Base-by-base conservation (phyloP, 2,329 filamentous ascomycete species). In the Annulohypoxylon truncatum region DNA sequence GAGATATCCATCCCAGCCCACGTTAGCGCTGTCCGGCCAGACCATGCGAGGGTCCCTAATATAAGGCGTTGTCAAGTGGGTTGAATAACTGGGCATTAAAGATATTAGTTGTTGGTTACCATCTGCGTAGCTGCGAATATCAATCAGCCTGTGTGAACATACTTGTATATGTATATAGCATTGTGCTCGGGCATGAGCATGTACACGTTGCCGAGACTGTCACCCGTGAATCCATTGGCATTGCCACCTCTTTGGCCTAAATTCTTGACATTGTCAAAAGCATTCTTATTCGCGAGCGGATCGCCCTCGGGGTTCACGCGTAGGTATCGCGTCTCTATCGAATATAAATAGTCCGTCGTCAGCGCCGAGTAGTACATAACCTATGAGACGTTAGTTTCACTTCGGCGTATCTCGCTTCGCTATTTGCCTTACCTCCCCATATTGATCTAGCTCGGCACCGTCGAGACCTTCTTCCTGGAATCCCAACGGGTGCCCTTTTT, bases 111-210 rank as follows among this genome's bases (percentile, higher is more conserved):
- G 10, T 13, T 28, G 3, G 22, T 20, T 28, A 28, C 7, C 7
- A 28, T 3, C 8, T 33, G 29, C 0, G 5, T 20, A 50, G 15
- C 47, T 10, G 3, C 6, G 28, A 31, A 31, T 31, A n/a, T 4
- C 4, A 29, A 42, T 10, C 10, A n/a, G 12, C 2, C 15, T 28
- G 4, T 7, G n/a, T 22, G 18, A 8, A n/a, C 4, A 53, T 62
- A 73, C 71, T 83, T 80, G 66, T 79, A 83, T 53, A 79, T 80
- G 71, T 79, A 83, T 12, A 83, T 78, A 0, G 79, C 80, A 61
- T 83, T 83, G 15, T 80, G 75, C 65, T 78, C 77, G 0, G 81
- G 81, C 79, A 83, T 83, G 24, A 81, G 74, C 76, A 82, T 81
- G 61, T 83, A 83, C 10, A 83, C 76, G 7, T 79, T 75, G 0